These are phyloP conservation scores for Capronia americana DNA, from an alignment of 2,329 filamentous ascomycete genomes.

Conservation along the genomic window DNA sequence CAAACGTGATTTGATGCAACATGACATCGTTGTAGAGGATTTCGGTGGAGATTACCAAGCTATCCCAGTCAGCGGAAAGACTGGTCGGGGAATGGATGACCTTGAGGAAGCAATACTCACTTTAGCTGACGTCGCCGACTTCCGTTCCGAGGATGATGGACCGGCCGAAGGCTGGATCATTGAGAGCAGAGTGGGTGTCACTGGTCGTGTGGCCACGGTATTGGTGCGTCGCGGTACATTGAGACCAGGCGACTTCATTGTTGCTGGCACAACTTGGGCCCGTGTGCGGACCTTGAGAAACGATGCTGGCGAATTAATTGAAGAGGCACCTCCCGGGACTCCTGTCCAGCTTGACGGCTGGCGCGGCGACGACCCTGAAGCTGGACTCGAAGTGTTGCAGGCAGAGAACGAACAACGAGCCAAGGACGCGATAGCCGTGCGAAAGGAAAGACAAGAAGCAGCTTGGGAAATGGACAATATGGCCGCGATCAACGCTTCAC, in stretches of 20 bases:
- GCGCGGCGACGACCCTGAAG: constrained; percentile 77
- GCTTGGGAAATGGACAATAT: constrained; percentile 71
- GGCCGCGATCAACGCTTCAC: constrained; percentile 75
- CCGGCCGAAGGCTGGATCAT: constrained; percentile 91
- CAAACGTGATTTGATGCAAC: constrained; percentile 81
- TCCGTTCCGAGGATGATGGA: constrained; percentile 78
- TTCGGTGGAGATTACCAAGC: constrained; percentile 94
- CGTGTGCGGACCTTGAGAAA: constrained; percentile 84
- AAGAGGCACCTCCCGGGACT: constrained; percentile 81
- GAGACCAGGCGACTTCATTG: constrained; percentile 77
- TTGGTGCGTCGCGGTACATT: constrained; percentile 88
- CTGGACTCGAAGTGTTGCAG: constrained; percentile 87
- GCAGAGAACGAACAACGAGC: constrained; percentile 79
- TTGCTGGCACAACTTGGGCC: constrained; percentile 87
- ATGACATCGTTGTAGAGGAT: constrained; percentile 92
- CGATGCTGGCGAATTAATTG: constrained; percentile 76
- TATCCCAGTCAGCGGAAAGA: constrained; percentile 90
- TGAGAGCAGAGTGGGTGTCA: constrained; percentile 84
- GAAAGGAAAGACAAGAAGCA: constrained; percentile 73
- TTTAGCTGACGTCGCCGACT: constrained; percentile 86
- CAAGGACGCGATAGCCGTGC: constrained; percentile 77
- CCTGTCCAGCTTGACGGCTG: constrained; percentile 96
- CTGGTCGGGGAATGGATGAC: constrained; percentile 86
- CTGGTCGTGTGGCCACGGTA: constrained; percentile 85
- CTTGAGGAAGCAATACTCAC: constrained; percentile 89